phyloP scores from a whole-genome alignment of 2,329 filamentous ascomycete genomes.

The Aspergillus luchuensis region DNA sequence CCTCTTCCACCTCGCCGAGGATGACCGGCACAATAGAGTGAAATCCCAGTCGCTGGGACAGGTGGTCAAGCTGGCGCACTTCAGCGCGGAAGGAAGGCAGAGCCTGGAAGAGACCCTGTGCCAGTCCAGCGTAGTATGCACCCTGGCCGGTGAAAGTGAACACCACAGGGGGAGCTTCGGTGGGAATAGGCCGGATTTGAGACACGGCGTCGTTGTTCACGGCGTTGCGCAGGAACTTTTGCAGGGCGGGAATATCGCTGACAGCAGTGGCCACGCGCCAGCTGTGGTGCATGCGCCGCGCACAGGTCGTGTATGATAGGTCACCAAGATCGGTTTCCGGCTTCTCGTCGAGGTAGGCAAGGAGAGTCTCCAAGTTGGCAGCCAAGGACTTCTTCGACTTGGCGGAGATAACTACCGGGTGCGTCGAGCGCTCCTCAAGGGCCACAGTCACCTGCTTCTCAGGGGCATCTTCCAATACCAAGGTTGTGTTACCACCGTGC shows the following conservation, averaged over 20 bases:
- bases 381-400: too few species aligned
- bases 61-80: conserved; percentile 26
- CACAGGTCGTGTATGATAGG: conserved; percentile 67
- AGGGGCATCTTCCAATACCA: conserved; percentile 61
- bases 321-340: conserved; percentile 35
- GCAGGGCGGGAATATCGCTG: conserved; percentile 1
- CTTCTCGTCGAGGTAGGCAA: conserved; percentile 50
- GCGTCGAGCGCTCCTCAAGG: conserved; percentile 58
- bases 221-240: conserved; percentile 7
- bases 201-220: conserved; percentile 26
- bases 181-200: conserved; percentile 32
- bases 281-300: conserved; percentile 46
- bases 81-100: conserved; percentile 24
- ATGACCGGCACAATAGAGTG: too few species aligned
- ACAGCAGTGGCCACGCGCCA: conserved; percentile 12
- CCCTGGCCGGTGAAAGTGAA: conserved; percentile 19
- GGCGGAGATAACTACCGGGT: conserved; percentile 50
- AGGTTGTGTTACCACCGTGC: conserved; percentile 68
- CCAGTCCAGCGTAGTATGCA: conserved; percentile 7
- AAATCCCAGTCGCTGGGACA: conserved; percentile 23
- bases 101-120: conserved; percentile 32
- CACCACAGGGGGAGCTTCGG: conserved; percentile 38
- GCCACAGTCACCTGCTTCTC: conserved; percentile 27
- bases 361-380: conserved; percentile 52
- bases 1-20: too few species aligned